These are phyloP conservation scores for Eutrema salsugineum DNA, from an alignment of 441 rosid species.

Conservation along the genomic window DNA sequence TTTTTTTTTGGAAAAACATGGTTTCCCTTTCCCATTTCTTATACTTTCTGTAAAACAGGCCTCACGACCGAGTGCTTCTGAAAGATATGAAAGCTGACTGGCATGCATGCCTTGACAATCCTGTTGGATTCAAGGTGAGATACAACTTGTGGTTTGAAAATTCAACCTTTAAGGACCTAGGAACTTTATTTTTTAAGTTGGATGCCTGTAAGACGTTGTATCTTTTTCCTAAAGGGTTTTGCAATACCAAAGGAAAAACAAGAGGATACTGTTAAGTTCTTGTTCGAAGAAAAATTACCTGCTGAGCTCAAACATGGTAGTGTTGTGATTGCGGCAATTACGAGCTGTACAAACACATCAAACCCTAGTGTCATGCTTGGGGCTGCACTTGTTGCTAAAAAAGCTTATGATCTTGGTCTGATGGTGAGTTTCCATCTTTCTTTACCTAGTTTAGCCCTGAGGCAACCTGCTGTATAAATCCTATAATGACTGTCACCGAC, in stretches of 20 bases:
- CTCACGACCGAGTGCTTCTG: conserved; percentile 58
- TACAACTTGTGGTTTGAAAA: conserved; percentile 2
- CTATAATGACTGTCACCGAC: neutral
- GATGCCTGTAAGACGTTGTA: neutral
- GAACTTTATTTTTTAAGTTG: too few species aligned
- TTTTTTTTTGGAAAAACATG: too few species aligned
- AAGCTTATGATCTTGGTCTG: conserved; percentile 54
- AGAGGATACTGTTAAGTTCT: conserved; percentile 39
- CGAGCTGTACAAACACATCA: conserved; percentile 61
- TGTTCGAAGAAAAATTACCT: conserved; percentile 40
- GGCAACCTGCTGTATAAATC: neutral
- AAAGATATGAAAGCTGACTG: conserved; percentile 72
- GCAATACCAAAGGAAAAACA: conserved; percentile 52
- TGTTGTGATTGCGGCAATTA: conserved; percentile 62
- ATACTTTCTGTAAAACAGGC: conserved; percentile 32
- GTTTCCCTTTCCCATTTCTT: too few species aligned
- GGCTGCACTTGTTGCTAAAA: conserved; percentile 56
- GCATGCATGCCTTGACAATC: conserved; percentile 57
- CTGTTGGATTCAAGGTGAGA: conserved; percentile 66
- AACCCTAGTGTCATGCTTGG: conserved; percentile 65
- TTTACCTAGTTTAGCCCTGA: neutral
- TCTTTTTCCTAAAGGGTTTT: conserved; percentile 42
- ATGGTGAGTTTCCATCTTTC: conserved; percentile 35
- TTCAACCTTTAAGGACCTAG: too few species aligned
- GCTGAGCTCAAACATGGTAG: conserved; percentile 49